These are phyloP conservation scores for Diutina scorzettiae DNA, from an alignment of 1,139 yeast species.

Conservation along the genomic window DNA sequence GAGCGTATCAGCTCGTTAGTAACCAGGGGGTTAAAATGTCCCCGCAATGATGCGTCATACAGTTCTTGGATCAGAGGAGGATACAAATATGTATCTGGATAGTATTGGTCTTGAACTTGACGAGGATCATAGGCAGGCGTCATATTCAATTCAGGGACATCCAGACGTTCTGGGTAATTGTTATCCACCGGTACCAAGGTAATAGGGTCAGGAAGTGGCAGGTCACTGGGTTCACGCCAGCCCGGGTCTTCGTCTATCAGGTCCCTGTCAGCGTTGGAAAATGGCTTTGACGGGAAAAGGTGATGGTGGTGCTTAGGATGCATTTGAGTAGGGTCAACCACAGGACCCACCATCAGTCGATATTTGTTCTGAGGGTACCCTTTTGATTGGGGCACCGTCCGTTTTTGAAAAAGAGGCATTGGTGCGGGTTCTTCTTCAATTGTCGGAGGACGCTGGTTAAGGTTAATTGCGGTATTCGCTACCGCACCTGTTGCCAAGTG, in stretches of 20 bases:
- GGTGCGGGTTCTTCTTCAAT: background rate
- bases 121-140: background rate
- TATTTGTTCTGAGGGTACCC: background rate
- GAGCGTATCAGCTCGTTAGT: background rate
- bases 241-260: slow-evolving; percentile 1
- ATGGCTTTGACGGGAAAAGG: background rate
- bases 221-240: background rate
- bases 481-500: background rate
- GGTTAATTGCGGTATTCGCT: background rate
- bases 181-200: background rate
- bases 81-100: background rate
- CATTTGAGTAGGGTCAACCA: background rate
- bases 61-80: slow-evolving; percentile 3
- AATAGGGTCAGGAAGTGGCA: background rate
- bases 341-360: background rate
- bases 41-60: background rate
- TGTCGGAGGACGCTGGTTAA: background rate
- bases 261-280: background rate
- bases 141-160: background rate
- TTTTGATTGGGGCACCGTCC: background rate
- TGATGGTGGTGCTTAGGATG: background rate
- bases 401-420: background rate
- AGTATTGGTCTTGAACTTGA: background rate
- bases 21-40: background rate
- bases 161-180: background rate